Percentiles rank a stretch among this genome's conserved stretches.
These are phyloP conservation scores for Neurospora tetraspora DNA, from an alignment of 495 filamentous ascomycete species.

Conservation along the genomic window DNA sequence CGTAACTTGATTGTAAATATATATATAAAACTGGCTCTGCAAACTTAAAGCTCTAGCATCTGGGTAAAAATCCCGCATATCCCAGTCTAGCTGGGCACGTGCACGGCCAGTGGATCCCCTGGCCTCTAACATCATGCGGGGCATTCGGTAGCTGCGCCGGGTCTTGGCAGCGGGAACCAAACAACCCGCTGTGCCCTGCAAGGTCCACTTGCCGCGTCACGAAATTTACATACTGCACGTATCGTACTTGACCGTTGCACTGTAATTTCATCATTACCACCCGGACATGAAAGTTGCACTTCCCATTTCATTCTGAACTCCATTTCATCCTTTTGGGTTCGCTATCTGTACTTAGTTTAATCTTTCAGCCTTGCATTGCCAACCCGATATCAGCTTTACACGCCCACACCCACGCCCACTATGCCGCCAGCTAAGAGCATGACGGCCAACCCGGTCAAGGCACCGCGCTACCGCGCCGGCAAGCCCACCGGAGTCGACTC, in stretches of 20 bases:
- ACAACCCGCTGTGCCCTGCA: neutral
- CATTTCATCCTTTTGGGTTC: neutral
- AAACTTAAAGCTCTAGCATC: no score
- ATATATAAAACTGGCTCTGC: no score
- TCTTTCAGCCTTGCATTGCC: neutral
- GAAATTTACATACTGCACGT: neutral
- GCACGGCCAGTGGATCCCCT: no score
- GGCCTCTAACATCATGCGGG: no score
- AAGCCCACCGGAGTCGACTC: conserved; percentile 69
- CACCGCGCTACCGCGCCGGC: conserved; percentile 76
- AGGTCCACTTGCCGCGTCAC: neutral
- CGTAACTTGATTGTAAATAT: no score
- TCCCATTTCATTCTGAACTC: neutral
- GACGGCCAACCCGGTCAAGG: conserved; percentile 83
- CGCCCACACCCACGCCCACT: conserved; percentile 9
- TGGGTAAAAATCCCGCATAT: no score
- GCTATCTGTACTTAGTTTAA: neutral
- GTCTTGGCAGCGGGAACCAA: neutral
- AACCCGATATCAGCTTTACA: neutral
- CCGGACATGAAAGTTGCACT: neutral
- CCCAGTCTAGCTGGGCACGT: no score
- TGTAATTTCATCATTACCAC: neutral
- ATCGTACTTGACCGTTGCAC: neutral
- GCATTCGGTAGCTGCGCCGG: neutral
- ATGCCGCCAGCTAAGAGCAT: conserved; percentile 81